Base-by-base conservation (phyloP, 495 filamentous ascomycete genomes). In the Mytilinidion resinicola region DNA sequence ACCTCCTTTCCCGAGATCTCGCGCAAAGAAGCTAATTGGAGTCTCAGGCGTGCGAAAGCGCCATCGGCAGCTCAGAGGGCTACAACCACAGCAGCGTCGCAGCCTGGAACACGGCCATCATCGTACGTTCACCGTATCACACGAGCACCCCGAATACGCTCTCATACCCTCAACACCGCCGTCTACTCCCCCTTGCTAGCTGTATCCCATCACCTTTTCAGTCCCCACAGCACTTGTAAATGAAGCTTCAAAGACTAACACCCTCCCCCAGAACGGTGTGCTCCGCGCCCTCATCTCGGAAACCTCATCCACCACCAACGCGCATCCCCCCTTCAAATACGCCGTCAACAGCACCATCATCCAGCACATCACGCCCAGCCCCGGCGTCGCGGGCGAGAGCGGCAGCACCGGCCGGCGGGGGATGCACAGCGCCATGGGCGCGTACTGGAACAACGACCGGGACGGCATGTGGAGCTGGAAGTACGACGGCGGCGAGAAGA, bases 401-500 rank as follows among this genome's bases (percentile, higher is more conserved):
- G 61, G 75, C 5, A 79, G 86, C 69, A 83, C 82, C 25, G 91
- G 91, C 43, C 83, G 91, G 58, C 82, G 92, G 51, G 93, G 93
- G 42, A 96, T 98, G 93, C 93, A 98, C 78, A 89, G 84, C 60
- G 93, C 93, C 14, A 89, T 87, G 0, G 93, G 89, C 41, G 95
- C 91, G 1, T 98, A 87, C 78, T 98, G 93, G 93, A 92, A 97
- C 70, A 90, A 93, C 67, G 91, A 95, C 78, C 89, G 84, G 56
- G 93, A 98, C 67, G 93, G 93, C 52, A 96, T 95, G 87, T 98
- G 90, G 90, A 96, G 85, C 69, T 95, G 85, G 77, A 97, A 98
- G 77, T 96, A 88, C 70, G 87, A 91, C 64, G 89, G 82, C 53
- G 86, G 83, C 19, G 88, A 90, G 73, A 81, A 75, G 69, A 86